Conservation (phyloP, 1,284 basidiomycete genomes). For the Marasmius sp. region DNA sequence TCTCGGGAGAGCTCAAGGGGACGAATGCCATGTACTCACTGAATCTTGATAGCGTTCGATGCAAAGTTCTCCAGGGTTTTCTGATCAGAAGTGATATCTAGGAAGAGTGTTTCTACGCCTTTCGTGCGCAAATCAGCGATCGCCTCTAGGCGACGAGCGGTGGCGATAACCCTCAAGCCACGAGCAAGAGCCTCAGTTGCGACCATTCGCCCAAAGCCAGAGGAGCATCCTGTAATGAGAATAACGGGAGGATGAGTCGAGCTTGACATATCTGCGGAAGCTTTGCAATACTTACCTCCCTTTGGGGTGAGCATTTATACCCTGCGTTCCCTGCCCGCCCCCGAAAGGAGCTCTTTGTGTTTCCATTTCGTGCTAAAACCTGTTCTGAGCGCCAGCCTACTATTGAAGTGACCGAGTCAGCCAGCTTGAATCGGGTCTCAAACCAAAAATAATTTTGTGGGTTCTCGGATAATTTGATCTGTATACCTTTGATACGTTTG, state of each 20-base stretch:
- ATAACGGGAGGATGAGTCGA: constrained; percentile 8
- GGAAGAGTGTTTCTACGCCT: constrained; percentile 3
- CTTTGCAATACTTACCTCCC: too few species aligned
- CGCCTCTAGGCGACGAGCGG: constrained; percentile 5
- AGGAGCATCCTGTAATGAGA: constrained; percentile 21
- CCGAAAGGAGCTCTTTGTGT: too few species aligned
- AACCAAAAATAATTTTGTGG: too few species aligned
- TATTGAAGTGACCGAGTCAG: too few species aligned
- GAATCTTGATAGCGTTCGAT: constrained; percentile 10
- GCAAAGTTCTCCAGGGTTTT: constrained; percentile 15
- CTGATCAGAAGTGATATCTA: constrained; percentile 3
- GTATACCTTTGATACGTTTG: too few species aligned
- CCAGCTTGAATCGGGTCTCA: too few species aligned
- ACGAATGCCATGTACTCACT: constrained; percentile 11
- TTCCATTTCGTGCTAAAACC: too few species aligned
- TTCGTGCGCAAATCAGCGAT: constrained; percentile 9
- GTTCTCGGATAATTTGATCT: too few species aligned
- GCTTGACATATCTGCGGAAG: background rate
- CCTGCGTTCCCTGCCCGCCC: too few species aligned
- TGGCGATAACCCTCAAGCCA: constrained; percentile 14
- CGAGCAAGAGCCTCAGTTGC: constrained; percentile 7
- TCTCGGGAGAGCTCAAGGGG: too few species aligned
- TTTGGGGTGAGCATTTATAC: too few species aligned
- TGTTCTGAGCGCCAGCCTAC: too few species aligned
- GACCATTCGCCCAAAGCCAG: constrained; percentile 15